Evolutionary conservation across 441 rosid genomes (phyloP), one percentile per base, ranked within the genome.

Genomic region (Manihot esculenta): DNA sequence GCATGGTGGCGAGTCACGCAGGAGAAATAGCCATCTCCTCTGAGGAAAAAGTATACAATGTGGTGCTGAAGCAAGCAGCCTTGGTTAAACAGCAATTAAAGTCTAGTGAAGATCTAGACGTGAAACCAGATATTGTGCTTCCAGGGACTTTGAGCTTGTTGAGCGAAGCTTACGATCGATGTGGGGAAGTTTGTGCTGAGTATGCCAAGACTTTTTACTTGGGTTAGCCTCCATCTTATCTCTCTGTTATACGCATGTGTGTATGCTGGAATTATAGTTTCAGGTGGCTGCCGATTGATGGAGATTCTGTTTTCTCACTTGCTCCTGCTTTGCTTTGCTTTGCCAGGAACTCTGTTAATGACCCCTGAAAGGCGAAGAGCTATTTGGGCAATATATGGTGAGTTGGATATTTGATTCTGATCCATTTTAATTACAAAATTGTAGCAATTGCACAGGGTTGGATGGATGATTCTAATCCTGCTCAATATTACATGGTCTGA

Each of bases 341-440:
- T 76, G 69, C 48, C 71, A 89, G 97, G 98, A 62, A 93, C 95
- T 73, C 65, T 84, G 86, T 85, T 89, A 38, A 90, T 93, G 97
- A 90, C 95, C 53, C 83, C 92, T 0, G 94, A 85, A 70, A 78
- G 97, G 75, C 71, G 88, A 70, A 85, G 80, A 64, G 98, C 98
- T 35, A 89, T 89, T 68, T 89, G 98, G 97, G 97, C 97, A 30
- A 88, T 93, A 62, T 93, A 93, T 74, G 93, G 98, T 89, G 76
- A 59, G 91, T 82, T 33, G 42, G 47, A 51, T 70, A 33, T 64
- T 64, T 33, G 20, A 45, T 49, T 47, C 30, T 58, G 42, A 30
- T 27, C 10, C 42, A 42, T 69, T 42, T 56, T 30, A 14, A 21
- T 23, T 44, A 14, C 13, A 10, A 55, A 45, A 26, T 27, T 53